phyloP scores from a whole-genome alignment of 805 yeast species.

The Zygosaccharomyces rouxii region DNA sequence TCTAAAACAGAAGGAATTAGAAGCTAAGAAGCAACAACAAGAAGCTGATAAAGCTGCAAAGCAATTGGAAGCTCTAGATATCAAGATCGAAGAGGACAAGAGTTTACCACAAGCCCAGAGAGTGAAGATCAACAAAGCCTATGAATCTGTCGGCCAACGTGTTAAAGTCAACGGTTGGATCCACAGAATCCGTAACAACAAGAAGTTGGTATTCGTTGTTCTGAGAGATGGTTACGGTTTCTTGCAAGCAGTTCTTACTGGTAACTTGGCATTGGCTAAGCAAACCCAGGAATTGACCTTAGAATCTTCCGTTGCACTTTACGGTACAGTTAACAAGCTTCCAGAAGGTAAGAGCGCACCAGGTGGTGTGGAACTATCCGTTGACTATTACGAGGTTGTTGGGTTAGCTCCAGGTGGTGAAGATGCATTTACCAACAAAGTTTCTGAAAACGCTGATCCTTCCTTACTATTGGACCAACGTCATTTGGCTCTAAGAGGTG shows the following conservation, averaged over 20 bases:
- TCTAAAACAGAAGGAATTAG: slow-evolving; percentile 51
- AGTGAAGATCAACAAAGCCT: slow-evolving; percentile 58
- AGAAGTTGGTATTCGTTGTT: slow-evolving; percentile 85
- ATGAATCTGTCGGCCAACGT: slow-evolving; percentile 58
- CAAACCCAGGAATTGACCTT: slow-evolving; percentile 79
- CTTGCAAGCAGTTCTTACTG: slow-evolving; percentile 80
- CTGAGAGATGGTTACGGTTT: slow-evolving; percentile 94
- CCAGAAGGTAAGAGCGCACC: slow-evolving; percentile 98
- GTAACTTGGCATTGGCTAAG: slow-evolving; percentile 89
- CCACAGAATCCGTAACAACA: slow-evolving; percentile 89
- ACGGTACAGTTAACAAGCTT: slow-evolving; percentile 74
- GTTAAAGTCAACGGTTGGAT: slow-evolving; percentile 90
- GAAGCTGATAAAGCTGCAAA: slow-evolving; percentile 70
- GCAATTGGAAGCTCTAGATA: slow-evolving; percentile 74
- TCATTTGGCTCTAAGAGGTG: slow-evolving; percentile 95
- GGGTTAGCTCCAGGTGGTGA: slow-evolving; percentile 97
- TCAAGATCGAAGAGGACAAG: slow-evolving; percentile 65
- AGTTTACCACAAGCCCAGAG: slow-evolving; percentile 65
- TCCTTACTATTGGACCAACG: slow-evolving; percentile 89
- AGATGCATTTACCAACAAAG: slow-evolving; percentile 89
- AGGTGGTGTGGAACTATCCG: slow-evolving; percentile 91
- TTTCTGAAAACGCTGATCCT: slow-evolving; percentile 92
- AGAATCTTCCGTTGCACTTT: slow-evolving; percentile 77
- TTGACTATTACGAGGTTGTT: slow-evolving; percentile 81
- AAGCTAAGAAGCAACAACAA: slow-evolving; percentile 45